Percentiles rank a stretch among this genome's conserved stretches.
Conservation (phyloP, 2,329 filamentous ascomycete genomes). For the Colletotrichum sublineola region DNA sequence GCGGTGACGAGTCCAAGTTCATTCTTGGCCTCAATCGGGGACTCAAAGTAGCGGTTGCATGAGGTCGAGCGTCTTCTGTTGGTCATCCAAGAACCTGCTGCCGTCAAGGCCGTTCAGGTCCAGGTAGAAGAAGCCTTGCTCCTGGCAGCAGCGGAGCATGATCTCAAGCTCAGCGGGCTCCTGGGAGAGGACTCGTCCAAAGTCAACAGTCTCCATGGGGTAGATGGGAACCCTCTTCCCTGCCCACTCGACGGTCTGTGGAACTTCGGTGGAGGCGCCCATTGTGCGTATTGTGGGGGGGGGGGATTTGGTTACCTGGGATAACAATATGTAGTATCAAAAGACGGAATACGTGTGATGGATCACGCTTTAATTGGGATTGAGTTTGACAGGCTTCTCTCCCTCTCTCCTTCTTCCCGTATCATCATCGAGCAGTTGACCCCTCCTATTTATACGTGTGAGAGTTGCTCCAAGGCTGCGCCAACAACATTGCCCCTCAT, state of each 20-base stretch:
- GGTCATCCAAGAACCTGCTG: slow-evolving; percentile 64
- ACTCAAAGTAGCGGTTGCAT: slow-evolving; percentile 69
- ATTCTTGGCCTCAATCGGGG: slow-evolving; percentile 67
- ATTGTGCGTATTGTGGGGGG: slow-evolving; percentile 17
- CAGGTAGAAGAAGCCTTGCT: slow-evolving; percentile 69
- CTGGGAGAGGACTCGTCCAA: slow-evolving; percentile 64
- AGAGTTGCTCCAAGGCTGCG: not conserved
- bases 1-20: slow-evolving; percentile 67
- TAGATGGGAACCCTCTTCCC: slow-evolving; percentile 64
- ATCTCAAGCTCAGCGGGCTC: slow-evolving; percentile 67
- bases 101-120: slow-evolving; percentile 67
- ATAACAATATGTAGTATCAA: not conserved
- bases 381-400: not conserved
- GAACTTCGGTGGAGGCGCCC: slow-evolving; percentile 44
- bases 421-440: not conserved
- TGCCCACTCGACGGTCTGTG: slow-evolving; percentile 62
- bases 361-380: not conserved
- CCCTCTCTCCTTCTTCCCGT: too few relatives aligned
- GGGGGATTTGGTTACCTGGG: not conserved
- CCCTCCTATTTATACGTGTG: slow-evolving; percentile 34
- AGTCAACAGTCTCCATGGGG: slow-evolving; percentile 66
- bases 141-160: slow-evolving; percentile 62
- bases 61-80: slow-evolving; percentile 64
- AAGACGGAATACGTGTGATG: too few relatives aligned
- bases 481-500: slow-evolving; percentile 31